Conservation (phyloP, 768 basidiomycete genomes). For the Hypholoma sublateritium region DNA sequence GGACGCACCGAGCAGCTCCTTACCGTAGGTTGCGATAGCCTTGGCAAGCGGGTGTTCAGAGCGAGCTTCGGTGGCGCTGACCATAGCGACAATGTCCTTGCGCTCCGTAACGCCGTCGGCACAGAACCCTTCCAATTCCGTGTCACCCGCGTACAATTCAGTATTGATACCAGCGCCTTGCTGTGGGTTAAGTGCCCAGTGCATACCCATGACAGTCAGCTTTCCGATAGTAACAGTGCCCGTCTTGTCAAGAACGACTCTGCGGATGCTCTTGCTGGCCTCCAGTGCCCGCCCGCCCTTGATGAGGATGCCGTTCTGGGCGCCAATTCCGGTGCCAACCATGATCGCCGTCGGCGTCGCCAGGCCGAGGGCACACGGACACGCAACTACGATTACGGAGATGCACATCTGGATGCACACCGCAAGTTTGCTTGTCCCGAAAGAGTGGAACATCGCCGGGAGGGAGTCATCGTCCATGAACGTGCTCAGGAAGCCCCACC, state of each 20-base stretch:
- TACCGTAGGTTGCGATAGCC: slow-evolving; percentile 85
- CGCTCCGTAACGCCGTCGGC: slow-evolving; percentile 64
- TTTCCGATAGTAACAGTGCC: slow-evolving; percentile 98
- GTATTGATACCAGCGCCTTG: slow-evolving; percentile 23
- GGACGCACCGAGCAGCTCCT: slow-evolving; percentile 49
- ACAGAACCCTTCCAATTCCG: slow-evolving; percentile 44
- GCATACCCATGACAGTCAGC: slow-evolving; percentile 72
- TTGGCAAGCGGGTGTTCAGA: slow-evolving; percentile 97
- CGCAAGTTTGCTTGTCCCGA: slow-evolving; percentile 83
- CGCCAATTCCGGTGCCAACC: slow-evolving; percentile 98
- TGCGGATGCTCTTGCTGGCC: slow-evolving; percentile 78
- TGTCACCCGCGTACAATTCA: slow-evolving; percentile 44
- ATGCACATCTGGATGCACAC: slow-evolving; percentile 97
- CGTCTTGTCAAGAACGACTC: slow-evolving; percentile 93
- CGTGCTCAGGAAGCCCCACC: slow-evolving; percentile 77
- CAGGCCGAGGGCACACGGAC: slow-evolving; percentile 94
- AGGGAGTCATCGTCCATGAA: slow-evolving; percentile 56
- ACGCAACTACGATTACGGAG: slow-evolving; percentile 96
- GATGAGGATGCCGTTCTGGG: slow-evolving; percentile 96
- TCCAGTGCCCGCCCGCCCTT: slow-evolving; percentile 96
- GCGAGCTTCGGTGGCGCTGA: slow-evolving; percentile 83
- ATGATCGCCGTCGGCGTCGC: slow-evolving; percentile 98
- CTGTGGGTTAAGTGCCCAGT: slow-evolving; percentile 58
- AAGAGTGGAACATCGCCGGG: slow-evolving; percentile 81
- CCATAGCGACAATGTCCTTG: slow-evolving; percentile 70